A percentile compares a stretch with the other conserved stretches of the same genome.
phyloP scores from a whole-genome alignment of 2,329 filamentous ascomycete genomes.

The Penicillium sp. region DNA sequence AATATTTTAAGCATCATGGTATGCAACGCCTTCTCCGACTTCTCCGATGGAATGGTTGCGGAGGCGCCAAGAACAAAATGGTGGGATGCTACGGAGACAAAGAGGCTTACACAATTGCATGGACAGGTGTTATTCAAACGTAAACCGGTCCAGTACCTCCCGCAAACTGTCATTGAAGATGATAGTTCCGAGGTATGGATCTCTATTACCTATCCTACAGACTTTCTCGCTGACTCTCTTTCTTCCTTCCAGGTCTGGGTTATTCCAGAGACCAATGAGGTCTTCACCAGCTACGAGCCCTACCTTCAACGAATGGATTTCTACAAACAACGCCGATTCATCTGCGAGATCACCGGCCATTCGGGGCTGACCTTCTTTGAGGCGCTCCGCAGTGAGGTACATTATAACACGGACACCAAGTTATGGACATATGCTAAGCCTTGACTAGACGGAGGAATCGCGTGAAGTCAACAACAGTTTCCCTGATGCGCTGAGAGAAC shows the following conservation, averaged over 20 bases:
- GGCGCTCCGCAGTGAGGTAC: constrained; percentile 84
- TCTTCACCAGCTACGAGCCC: constrained; percentile 84
- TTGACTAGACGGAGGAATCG: constrained; percentile 66
- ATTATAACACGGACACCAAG: constrained; percentile 31
- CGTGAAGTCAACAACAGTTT: constrained; percentile 89
- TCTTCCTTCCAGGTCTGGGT: constrained; percentile 70
- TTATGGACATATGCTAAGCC: constrained; percentile 5
- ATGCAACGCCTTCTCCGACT: constrained; percentile 16
- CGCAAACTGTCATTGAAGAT: constrained; percentile 69
- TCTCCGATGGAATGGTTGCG: background rate
- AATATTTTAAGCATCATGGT: constrained; percentile 31
- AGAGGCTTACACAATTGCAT: constrained; percentile 19
- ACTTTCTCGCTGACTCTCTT: constrained; percentile 12
- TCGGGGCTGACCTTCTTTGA: constrained; percentile 90
- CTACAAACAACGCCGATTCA: constrained; percentile 89
- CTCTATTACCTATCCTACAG: constrained; percentile 4
- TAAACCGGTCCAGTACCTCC: constrained; percentile 83
- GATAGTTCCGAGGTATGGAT: constrained; percentile 74
- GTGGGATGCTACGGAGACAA: background rate
- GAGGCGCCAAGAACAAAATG: background rate
- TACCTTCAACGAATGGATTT: constrained; percentile 88
- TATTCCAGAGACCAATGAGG: constrained; percentile 83
- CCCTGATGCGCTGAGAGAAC: constrained; percentile 84
- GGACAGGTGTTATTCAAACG: constrained; percentile 88
- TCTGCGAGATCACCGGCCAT: constrained; percentile 93